Percentiles rank a stretch among this genome's conserved stretches.
Evolutionary conservation across 306 rosid species (phyloP).

Genomic region (Trifolium dubium): DNA sequence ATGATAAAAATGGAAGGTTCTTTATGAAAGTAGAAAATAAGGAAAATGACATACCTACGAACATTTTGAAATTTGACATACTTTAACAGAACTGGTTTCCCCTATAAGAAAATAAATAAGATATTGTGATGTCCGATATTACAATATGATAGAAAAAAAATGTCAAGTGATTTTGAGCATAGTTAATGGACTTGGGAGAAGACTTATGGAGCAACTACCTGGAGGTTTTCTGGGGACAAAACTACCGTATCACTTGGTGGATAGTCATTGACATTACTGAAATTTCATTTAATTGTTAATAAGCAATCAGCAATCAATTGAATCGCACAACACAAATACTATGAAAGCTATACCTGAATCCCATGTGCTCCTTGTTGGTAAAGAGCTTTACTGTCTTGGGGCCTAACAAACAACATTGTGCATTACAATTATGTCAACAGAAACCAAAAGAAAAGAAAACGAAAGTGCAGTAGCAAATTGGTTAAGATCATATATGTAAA

Average conservation of each 20-base stretch:
- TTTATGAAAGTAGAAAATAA: slow-evolving; percentile 8
- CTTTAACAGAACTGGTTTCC: slow-evolving; percentile 77
- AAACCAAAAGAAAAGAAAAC: not conserved
- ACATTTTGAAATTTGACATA: slow-evolving; percentile 97
- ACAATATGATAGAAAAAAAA: slow-evolving; percentile 1
- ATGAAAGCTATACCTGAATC: slow-evolving; percentile 71
- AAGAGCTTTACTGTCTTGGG: slow-evolving; percentile 93
- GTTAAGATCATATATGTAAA: slow-evolving; percentile 1
- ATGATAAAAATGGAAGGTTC: slow-evolving; percentile 27
- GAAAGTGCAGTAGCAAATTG: slow-evolving; percentile 1
- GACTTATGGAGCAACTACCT: slow-evolving; percentile 53
- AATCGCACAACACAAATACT: slow-evolving; percentile 14
- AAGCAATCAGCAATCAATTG: slow-evolving; percentile 41
- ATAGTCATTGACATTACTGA: slow-evolving; percentile 88
- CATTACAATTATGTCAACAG: slow-evolving; percentile 26
- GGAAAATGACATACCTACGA: slow-evolving; percentile 67
- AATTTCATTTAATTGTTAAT: slow-evolving; percentile 27
- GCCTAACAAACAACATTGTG: slow-evolving; percentile 61
- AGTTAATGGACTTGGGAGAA: slow-evolving; percentile 2
- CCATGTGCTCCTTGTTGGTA: slow-evolving; percentile 98
- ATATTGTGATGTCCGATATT: slow-evolving; percentile 13
- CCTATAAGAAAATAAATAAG: slow-evolving; percentile 55
- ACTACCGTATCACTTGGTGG: slow-evolving; percentile 79
- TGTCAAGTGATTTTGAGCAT: slow-evolving; percentile 39
- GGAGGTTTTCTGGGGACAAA: slow-evolving; percentile 71